Evolutionary conservation across 2,329 filamentous ascomycete genomes (phyloP).

Genomic region (Chrysoporthe cubensis): DNA sequence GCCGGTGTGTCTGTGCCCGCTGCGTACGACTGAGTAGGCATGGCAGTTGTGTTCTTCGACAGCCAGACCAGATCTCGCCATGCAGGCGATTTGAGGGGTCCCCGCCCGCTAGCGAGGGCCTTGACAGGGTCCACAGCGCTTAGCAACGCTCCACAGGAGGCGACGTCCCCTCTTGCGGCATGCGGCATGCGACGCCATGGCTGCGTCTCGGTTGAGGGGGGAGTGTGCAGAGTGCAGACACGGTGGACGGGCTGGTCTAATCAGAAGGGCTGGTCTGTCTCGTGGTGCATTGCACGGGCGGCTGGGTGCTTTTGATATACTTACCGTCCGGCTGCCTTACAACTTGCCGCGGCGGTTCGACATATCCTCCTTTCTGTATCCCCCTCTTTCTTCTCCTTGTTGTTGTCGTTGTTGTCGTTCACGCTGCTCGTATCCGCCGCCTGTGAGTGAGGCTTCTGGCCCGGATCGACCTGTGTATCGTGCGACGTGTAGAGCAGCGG

Average conservation of each 20-base stretch:
- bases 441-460: background rate
- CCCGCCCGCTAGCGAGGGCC: background rate
- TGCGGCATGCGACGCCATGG: slow-evolving; percentile 8
- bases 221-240: slow-evolving; percentile 10
- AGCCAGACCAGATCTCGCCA: too few species aligned
- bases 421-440: background rate
- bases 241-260: background rate
- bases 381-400: background rate
- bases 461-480: background rate
- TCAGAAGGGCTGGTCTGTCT: slow-evolving; percentile 4
- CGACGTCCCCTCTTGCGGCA: too few species aligned
- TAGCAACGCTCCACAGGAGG: background rate
- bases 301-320: slow-evolving; percentile 22
- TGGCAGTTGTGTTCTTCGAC: too few species aligned
- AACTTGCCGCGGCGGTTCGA: background rate
- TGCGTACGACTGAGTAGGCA: too few species aligned
- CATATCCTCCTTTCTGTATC: background rate
- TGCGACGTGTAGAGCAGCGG: background rate
- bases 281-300: slow-evolving; percentile 14
- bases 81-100: background rate
- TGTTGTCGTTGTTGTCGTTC: too few species aligned
- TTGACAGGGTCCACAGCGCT: slow-evolving; percentile 7
- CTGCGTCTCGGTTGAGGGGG: slow-evolving; percentile 20
- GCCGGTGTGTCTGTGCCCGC: slow-evolving; percentile 3
- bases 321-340: background rate